Percentiles rank a stretch among this genome's conserved stretches.
These are phyloP conservation scores for Adansonia rubrostipa DNA, from an alignment of 441 rosid genomes.

Conservation along the genomic window DNA sequence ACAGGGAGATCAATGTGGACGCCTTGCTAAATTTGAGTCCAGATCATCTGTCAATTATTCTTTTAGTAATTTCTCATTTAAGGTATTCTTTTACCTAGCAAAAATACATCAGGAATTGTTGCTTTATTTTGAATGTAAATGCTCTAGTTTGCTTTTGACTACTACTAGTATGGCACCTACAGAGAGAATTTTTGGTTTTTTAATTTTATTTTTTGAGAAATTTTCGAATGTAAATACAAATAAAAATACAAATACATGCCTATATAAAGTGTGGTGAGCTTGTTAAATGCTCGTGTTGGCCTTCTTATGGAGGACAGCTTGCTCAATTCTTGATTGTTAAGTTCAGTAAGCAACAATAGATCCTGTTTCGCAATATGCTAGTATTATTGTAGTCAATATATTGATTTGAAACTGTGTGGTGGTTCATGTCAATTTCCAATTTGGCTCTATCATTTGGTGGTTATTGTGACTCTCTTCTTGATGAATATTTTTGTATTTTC, in stretches of 20 bases:
- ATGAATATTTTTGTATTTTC: not conserved
- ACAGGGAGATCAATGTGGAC: constrained; percentile 87
- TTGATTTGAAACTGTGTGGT: not conserved
- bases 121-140: too few species aligned
- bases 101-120: not conserved
- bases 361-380: not conserved
- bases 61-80: constrained; percentile 96
- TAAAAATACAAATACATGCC: not conserved
- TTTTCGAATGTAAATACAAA: not conserved
- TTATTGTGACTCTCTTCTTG: not conserved
- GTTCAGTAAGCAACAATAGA: not conserved
- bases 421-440: not conserved
- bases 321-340: not conserved
- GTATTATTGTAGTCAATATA: not conserved
- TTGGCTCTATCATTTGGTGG: not conserved
- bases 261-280: not conserved
- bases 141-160: not conserved
- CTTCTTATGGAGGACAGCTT: not conserved
- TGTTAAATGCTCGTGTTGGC: not conserved
- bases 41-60: constrained; percentile 79
- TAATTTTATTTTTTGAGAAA: not conserved
- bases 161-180: not conserved
- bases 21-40: constrained; percentile 75
- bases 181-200: not conserved
- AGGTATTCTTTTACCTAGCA: constrained; percentile 53